Percentiles rank a stretch among this genome's conserved stretches.
Conservation (phyloP, 805 yeast genomes). For the Cyberlindnera subsufficiens region DNA sequence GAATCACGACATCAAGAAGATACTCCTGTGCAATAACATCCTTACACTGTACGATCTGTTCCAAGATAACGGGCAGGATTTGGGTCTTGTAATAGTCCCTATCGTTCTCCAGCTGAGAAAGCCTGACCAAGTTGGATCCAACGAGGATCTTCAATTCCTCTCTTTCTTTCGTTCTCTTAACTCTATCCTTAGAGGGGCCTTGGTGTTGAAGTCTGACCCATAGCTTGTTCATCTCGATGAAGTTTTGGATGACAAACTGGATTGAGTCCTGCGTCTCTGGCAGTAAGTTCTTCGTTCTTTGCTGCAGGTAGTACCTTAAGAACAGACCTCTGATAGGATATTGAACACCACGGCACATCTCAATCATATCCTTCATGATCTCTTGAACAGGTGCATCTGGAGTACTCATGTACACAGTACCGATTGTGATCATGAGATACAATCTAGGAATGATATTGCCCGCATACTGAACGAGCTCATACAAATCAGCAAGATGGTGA, state of each 20-base stretch:
- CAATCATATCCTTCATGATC: constrained; percentile 92
- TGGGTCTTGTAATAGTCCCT: constrained; percentile 36
- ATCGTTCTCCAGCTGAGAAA: constrained; percentile 80
- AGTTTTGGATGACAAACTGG: constrained; percentile 76
- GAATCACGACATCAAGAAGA: constrained; percentile 83
- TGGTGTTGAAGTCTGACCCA: constrained; percentile 97
- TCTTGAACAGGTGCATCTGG: constrained; percentile 78
- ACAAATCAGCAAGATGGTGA: constrained; percentile 78
- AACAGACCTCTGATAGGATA: constrained; percentile 92
- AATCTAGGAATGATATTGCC: constrained; percentile 90
- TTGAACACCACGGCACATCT: constrained; percentile 96
- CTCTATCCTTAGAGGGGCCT: constrained; percentile 82
- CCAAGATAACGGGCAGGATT: constrained; percentile 75
- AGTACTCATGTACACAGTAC: constrained; percentile 77
- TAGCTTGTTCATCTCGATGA: constrained; percentile 94
- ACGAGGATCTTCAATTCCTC: constrained; percentile 86
- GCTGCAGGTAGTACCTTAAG: constrained; percentile 82
- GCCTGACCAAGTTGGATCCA: constrained; percentile 85
- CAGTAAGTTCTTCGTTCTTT: constrained; percentile 56
- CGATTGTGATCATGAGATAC: constrained; percentile 92
- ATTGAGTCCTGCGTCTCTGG: constrained; percentile 56
- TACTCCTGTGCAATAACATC: constrained; percentile 93
- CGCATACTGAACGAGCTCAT: constrained; percentile 92
- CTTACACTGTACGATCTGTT: constrained; percentile 87
- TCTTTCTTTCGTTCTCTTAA: constrained; percentile 69